Conservation (phyloP, 106 monocot species). For the Platanthera zijinensis region DNA sequence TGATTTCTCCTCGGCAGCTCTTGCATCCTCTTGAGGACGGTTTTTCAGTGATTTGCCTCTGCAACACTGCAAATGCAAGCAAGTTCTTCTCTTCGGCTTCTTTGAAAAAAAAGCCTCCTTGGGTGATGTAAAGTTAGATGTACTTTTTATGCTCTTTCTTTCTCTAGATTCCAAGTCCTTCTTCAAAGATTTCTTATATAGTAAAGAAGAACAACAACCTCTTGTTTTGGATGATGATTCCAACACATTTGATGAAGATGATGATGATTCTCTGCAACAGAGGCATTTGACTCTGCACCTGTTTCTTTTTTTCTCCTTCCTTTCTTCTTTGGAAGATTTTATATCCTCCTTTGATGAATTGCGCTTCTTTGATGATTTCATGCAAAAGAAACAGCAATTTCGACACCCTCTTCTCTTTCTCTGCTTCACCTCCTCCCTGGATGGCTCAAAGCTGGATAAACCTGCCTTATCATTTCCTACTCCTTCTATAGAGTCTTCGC, state of each 20-base stretch:
- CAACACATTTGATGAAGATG: background rate
- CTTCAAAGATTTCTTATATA: background rate
- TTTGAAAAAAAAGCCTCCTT: too few species aligned
- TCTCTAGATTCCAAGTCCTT: background rate
- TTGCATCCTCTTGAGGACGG: background rate
- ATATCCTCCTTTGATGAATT: background rate
- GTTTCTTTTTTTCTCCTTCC: background rate
- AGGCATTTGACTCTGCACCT: background rate
- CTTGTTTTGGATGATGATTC: background rate
- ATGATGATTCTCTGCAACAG: background rate
- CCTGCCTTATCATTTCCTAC: background rate
- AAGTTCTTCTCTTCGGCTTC: background rate
- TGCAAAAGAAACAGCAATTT: background rate
- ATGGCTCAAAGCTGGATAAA: background rate
- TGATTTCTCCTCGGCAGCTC: background rate
- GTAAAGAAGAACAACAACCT: slow-evolving; percentile 2
- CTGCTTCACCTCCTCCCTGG: background rate
- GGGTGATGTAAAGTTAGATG: background rate
- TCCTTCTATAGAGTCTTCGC: background rate
- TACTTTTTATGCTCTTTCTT: background rate
- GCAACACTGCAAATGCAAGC: background rate
- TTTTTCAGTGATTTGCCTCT: background rate
- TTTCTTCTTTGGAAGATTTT: background rate
- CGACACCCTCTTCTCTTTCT: background rate
- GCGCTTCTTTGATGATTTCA: background rate